Conservation (phyloP, 1,284 basidiomycete species). For the Fomitiporia mediterranea region DNA sequence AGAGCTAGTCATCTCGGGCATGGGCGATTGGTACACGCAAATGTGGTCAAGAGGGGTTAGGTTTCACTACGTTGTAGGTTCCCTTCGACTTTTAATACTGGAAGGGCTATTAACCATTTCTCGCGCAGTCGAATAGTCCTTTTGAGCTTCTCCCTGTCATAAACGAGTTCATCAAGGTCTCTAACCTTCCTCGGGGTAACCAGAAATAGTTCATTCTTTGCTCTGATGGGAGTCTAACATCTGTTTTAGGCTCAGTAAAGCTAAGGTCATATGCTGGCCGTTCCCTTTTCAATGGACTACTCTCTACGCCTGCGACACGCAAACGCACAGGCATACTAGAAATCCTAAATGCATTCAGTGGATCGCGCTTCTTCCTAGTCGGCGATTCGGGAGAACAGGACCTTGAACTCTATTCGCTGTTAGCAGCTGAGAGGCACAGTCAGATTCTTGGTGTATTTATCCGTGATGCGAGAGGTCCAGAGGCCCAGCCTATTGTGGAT, state of each 20-base stretch:
- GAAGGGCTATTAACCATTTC: conserved; percentile 14
- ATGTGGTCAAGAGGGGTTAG: conserved; percentile 68
- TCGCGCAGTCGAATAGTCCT: conserved; percentile 77
- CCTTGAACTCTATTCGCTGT: conserved; percentile 61
- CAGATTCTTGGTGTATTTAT: conserved; percentile 75
- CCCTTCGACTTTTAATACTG: not conserved
- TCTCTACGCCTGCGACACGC: conserved; percentile 69
- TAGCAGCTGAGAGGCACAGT: conserved; percentile 62
- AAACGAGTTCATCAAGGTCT: conserved; percentile 70
- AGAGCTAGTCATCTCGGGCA: conserved; percentile 79
- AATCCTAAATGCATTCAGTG: conserved; percentile 71
- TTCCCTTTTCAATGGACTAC: conserved; percentile 72
- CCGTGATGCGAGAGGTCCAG: conserved; percentile 54
- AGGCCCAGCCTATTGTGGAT: conserved; percentile 40
- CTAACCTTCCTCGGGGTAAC: conserved; percentile 61
- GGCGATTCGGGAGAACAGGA: conserved; percentile 90
- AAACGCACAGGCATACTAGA: conserved; percentile 79
- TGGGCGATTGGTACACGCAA: conserved; percentile 76
- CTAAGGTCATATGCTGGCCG: conserved; percentile 80
- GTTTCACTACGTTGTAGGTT: conserved; percentile 83
- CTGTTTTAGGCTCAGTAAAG: conserved; percentile 51
- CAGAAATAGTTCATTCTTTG: conserved; percentile 17
- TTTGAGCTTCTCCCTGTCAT: conserved; percentile 82
- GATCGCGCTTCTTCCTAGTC: conserved; percentile 74
- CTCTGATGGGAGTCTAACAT: conserved; percentile 19